Evolutionary conservation across 192 early-diverging fungal genomes (phyloP), one percentile per base, ranked within the genome.

Genomic region (Borealophlyctis nickersoniae): DNA sequence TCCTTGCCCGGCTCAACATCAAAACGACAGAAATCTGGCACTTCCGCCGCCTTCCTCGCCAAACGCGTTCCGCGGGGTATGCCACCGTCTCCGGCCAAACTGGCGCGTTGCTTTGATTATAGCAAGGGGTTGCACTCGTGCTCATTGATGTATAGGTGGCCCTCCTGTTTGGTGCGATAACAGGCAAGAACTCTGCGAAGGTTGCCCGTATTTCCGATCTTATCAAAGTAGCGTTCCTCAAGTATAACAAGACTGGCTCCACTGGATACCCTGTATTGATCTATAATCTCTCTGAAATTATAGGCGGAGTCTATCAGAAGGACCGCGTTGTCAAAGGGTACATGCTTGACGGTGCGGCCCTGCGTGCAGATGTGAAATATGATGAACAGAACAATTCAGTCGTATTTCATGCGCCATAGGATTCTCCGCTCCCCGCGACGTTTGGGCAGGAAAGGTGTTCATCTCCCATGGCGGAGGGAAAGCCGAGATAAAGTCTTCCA

Each of bases 161-260:
- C 39, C 57, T 11, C 13, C 7, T 3, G 57, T 35, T 19, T 59
- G 57, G 57, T 59, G 57, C 22, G 57, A 59, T 36, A 59, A 31
- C 14, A 24, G 57, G 57, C 57, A 59, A 27, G 57, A 59, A 22
- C 57, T 59, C 2, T 59, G 57, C 35, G 57, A 59, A 59, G 57
- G 57, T 5, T 22, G 19, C n/a, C 57, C 57, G 2, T 59, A 59
- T 36, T 59, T 59, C 28, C 13, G 57, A 32, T 35, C 31, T 4
- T 59, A 35, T n/a, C 57, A 59, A 35, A 36, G 57, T 23, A 53
- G 9, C 13, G 5, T 53, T 24, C 52, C 5, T 27, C 7, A 53
- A 5, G 14, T 53, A 14, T 24, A 7, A 23, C 52, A 27, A 5
- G 11, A 27, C n/a, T n/a, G 24, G 52, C 26, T 7, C 52, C 7